Conservation (phyloP, 306 rosid species). For the Vigna trinervia region DNA sequence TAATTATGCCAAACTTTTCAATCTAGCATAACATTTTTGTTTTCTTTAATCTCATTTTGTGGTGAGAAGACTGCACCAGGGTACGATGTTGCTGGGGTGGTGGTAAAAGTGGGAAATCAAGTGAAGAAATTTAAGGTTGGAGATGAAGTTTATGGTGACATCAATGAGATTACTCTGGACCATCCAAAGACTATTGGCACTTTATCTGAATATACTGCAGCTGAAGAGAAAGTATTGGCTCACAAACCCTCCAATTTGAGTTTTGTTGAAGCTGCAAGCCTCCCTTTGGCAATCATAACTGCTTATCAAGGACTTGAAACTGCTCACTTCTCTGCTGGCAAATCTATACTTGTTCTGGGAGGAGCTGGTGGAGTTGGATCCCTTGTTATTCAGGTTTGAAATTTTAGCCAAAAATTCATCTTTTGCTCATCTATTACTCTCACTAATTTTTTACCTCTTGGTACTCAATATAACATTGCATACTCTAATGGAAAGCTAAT, state of each 20-base stretch:
- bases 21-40: too few relatives aligned
- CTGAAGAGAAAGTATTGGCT: conserved; percentile 63
- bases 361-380: too few relatives aligned
- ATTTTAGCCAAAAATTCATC: too few relatives aligned
- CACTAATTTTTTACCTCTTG: not conserved
- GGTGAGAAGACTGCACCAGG: conserved; percentile 23
- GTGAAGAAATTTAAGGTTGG: conserved; percentile 42
- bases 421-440: too few relatives aligned
- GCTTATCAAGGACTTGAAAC: conserved; percentile 66
- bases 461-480: too few relatives aligned
- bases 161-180: not conserved
- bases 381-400: too few relatives aligned
- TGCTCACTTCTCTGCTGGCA: conserved; percentile 41
- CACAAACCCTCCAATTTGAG: conserved; percentile 65
- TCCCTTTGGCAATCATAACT: conserved; percentile 62
- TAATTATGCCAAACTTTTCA: too few relatives aligned
- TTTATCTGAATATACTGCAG: conserved; percentile 48
- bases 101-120: conserved; percentile 37
- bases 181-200: not conserved
- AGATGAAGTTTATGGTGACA: conserved; percentile 22
- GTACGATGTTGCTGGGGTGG: conserved; percentile 44
- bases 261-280: conserved; percentile 69
- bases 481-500: too few relatives aligned
- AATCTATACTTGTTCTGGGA: too few relatives aligned
- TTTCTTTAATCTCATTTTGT: not conserved